Evolutionary conservation across 805 yeast genomes (phyloP), one percentile per base, ranked within the genome.

Genomic region (Candida coquimbonensis): DNA sequence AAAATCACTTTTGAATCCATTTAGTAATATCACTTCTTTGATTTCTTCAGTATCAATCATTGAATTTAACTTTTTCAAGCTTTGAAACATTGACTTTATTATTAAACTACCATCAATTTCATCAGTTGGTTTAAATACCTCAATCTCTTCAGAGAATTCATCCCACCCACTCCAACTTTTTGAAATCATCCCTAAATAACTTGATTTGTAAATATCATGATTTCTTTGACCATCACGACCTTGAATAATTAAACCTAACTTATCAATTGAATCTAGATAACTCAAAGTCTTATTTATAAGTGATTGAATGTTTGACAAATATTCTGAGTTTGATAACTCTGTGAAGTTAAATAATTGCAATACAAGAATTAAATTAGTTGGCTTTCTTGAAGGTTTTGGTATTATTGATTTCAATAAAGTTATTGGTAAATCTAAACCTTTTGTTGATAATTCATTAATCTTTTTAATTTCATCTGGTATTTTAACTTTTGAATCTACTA

Each of bases 151-250:
- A 24, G 74, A 53, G 21, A 75, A 53, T 5, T 67, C 68, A 32
- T 64, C 63, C 78, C 81, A 75, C 1, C 78, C 78, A 12, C 64
- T 60, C 81, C 81, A 77, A 5, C 52, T 51, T 13, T 67, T 59
- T 16, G 62, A 57, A 0, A 70, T 66, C 54, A 74, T 69, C 4
- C 81, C 81, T 37, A 73, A 60, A 50, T 69, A 77, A 8, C 56
- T 51, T 1, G 75, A 67, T 0, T 77, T 74, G 31, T 53, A 53
- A 25, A 62, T 57, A 8, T 68, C 64, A 14, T 35, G 26, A 13
- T 39, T 49, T 8, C 77, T 69, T 9, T 49, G 47, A 1, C 74
- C 73, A 54, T 74, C 69, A 41, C 69, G 62, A 1, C 82, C 81
- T 19, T 72, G 60, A 16, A 74, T 58, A 0, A 78, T 68, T 19